Evolutionary conservation across 1,284 basidiomycete genomes (phyloP).

Genomic region (Boletus hoseneyae): DNA sequence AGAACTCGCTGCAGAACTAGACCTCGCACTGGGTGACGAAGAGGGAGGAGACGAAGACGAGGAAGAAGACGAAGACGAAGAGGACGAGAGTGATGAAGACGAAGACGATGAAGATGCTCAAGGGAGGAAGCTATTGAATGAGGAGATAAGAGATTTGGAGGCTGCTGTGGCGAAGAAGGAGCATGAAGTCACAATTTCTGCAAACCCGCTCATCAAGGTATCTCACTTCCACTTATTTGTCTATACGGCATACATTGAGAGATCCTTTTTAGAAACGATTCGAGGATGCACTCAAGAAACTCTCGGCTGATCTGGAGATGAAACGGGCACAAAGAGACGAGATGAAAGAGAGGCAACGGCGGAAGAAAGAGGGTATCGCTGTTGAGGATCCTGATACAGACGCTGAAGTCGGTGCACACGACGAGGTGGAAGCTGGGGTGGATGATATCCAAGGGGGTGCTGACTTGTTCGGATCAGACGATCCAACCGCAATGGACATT

Average conservation of each 20-base stretch:
- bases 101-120: constrained; percentile 72
- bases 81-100: constrained; percentile 65
- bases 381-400: constrained; percentile 47
- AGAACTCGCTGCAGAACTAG: constrained; percentile 71
- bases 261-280: constrained; percentile 72
- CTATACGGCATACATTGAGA: constrained; percentile 3
- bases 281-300: constrained; percentile 87
- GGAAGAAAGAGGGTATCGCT: constrained; percentile 59
- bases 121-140: constrained; percentile 77
- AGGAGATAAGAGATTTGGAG: constrained; percentile 89
- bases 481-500: constrained; percentile 43
- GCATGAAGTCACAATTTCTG: constrained; percentile 80
- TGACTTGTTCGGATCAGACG: constrained; percentile 60
- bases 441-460: constrained; percentile 25
- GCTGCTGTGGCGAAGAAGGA: constrained; percentile 85
- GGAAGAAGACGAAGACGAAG: constrained; percentile 67
- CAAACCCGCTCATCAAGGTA: constrained; percentile 86
- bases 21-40: constrained; percentile 66
- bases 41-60: constrained; percentile 55
- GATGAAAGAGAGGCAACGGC: constrained; percentile 65
- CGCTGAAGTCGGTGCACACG: constrained; percentile 40
- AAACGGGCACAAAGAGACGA: constrained; percentile 81
- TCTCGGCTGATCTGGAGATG: constrained; percentile 82
- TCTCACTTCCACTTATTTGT: constrained; percentile 9
- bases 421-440: constrained; percentile 33